Percentiles rank a stretch among this genome's conserved stretches.
Evolutionary conservation across 306 rosid species (phyloP).

Genomic region (Rubus parviflorus): DNA sequence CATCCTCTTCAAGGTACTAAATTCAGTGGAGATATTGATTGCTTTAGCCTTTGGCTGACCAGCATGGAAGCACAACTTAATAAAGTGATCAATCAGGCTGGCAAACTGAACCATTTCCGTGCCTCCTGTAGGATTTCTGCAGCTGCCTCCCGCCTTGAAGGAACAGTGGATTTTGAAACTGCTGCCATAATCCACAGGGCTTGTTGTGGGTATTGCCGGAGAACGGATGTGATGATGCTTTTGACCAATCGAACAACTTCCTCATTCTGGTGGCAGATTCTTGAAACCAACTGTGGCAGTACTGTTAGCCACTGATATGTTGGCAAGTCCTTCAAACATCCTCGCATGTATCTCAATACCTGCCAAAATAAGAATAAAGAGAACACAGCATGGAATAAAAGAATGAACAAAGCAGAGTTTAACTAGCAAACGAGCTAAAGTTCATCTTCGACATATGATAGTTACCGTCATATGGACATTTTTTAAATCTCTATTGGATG

Average conservation of each 20-base stretch:
- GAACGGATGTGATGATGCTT: constrained; percentile 76
- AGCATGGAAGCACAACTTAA: constrained; percentile 87
- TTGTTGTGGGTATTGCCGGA: constrained; percentile 83
- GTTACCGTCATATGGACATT: constrained; percentile 58
- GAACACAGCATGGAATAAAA: constrained; percentile 23
- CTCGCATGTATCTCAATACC: constrained; percentile 66
- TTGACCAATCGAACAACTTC: constrained; percentile 84
- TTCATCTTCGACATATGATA: constrained; percentile 9
- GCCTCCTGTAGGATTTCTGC: constrained; percentile 93
- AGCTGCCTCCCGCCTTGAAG: constrained; percentile 92
- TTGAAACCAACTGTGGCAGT: constrained; percentile 95
- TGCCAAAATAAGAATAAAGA: constrained; percentile 40
- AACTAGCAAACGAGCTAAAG: constrained; percentile 27
- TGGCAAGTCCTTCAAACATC: constrained; percentile 92
- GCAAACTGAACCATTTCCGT: constrained; percentile 82
- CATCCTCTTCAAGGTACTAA: constrained; percentile 94
- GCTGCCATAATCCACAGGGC: constrained; percentile 99
- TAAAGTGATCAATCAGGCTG: constrained; percentile 79
- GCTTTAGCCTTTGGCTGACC: constrained; percentile 80
- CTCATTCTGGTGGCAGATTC: constrained; percentile 94
- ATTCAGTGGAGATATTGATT: constrained; percentile 80
- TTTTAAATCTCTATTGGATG: constrained; percentile 62
- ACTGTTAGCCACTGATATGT: constrained; percentile 92
- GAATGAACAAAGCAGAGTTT: constrained; percentile 19
- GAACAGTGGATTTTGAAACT: constrained; percentile 90